Conservation (phyloP, 1,139 yeast species). For the Yamadazyma sp. region DNA sequence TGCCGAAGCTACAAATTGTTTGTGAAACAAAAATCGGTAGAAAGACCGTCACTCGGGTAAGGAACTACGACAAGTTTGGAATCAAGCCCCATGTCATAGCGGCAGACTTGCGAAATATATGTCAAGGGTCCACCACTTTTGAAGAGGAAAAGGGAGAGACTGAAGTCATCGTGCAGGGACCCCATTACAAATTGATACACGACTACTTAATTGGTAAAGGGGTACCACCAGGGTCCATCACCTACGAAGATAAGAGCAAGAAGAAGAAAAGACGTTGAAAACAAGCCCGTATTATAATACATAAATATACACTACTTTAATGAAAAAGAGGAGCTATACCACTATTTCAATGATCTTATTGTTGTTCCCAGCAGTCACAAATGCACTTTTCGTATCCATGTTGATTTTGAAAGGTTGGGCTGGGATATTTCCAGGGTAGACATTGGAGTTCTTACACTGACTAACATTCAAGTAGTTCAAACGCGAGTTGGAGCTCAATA, state of each 20-base stretch:
- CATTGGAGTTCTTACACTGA: conserved; percentile 65
- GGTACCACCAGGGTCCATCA: conserved; percentile 64
- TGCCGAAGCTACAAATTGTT: conserved; percentile 65
- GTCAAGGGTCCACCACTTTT: conserved; percentile 87
- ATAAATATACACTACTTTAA: conserved; percentile 5
- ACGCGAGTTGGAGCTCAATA: conserved; percentile 57
- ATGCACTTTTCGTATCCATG: conserved; percentile 55
- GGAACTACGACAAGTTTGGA: conserved; percentile 66
- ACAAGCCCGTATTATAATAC: conserved; percentile 1
- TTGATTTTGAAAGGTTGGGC: conserved; percentile 55
- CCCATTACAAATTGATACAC: conserved; percentile 66
- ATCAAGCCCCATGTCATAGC: conserved; percentile 68
- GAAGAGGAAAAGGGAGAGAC: conserved; percentile 56
- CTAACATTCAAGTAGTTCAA: conserved; percentile 58
- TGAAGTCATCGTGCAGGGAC: conserved; percentile 88
- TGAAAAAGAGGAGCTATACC: conserved; percentile 19
- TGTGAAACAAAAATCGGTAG: conserved; percentile 83
- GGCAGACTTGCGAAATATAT: conserved; percentile 67
- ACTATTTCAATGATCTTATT: conserved; percentile 59
- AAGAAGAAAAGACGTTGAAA: conserved; percentile 40
- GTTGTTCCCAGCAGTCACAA: conserved; percentile 55
- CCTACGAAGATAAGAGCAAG: conserved; percentile 64
- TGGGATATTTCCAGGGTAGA: conserved; percentile 56
- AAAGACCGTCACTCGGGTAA: conserved; percentile 72
- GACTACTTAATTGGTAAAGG: conserved; percentile 67